A percentile compares a stretch with the other conserved stretches of the same genome.
phyloP scores from a whole-genome alignment of 176 grass and related monocot genomes.

The Rhipidocladum racemiflorum region DNA sequence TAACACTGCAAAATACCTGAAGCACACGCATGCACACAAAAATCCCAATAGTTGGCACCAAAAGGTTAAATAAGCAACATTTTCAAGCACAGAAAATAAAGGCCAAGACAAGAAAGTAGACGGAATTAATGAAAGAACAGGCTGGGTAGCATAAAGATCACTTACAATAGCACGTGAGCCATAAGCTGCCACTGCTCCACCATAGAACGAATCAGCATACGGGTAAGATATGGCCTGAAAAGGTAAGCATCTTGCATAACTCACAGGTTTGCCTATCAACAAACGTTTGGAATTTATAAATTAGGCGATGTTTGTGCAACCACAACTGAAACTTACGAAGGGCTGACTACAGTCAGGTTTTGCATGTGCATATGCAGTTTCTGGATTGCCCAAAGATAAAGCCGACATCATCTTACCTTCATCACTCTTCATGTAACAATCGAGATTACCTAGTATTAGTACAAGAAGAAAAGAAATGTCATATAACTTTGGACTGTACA shows the following conservation, averaged over 20 bases:
- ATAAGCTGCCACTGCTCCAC: slow-evolving; percentile 55
- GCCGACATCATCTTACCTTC: slow-evolving; percentile 70
- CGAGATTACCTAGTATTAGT: slow-evolving; percentile 43
- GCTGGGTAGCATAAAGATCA: slow-evolving; percentile 29
- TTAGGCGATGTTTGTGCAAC: not conserved
- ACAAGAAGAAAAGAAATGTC: slow-evolving; percentile 27
- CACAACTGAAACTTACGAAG: slow-evolving; percentile 51
- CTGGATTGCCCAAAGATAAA: slow-evolving; percentile 59
- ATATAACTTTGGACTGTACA: not conserved
- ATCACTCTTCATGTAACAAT: slow-evolving; percentile 49
- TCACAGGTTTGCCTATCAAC: slow-evolving; percentile 25
- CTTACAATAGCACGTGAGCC: slow-evolving; percentile 61
- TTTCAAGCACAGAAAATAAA: slow-evolving; percentile 13
- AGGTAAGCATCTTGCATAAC: slow-evolving; percentile 25
- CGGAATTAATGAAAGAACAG: slow-evolving; percentile 15
- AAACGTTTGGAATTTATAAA: slow-evolving; percentile 16
- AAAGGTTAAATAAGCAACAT: not conserved
- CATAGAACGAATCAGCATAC: slow-evolving; percentile 67
- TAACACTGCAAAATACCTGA: not conserved
- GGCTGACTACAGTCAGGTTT: slow-evolving; percentile 60
- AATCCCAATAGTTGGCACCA: not conserved
- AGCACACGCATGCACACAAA: not conserved
- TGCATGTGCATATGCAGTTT: slow-evolving; percentile 44
- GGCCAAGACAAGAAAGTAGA: not conserved
- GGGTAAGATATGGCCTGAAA: slow-evolving; percentile 80